Evolutionary conservation across 352 stramenopile genomes (phyloP).

Genomic region (Globisporangium viniferum): DNA sequence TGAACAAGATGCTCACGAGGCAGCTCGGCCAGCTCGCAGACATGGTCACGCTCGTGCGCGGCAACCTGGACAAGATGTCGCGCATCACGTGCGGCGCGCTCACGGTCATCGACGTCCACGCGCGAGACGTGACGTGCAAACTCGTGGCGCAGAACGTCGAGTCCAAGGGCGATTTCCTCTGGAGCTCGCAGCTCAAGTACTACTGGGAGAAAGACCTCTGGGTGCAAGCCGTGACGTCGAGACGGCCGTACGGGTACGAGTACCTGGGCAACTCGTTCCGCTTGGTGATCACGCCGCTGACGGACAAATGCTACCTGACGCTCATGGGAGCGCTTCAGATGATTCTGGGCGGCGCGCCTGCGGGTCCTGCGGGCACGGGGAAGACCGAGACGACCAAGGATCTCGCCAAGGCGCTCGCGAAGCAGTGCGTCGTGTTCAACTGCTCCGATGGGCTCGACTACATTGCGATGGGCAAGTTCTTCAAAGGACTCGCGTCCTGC

Average conservation of each 20-base stretch:
- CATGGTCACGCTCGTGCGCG: slow-evolving; percentile 92
- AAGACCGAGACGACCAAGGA: slow-evolving; percentile 97
- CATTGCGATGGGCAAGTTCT: slow-evolving; percentile 95
- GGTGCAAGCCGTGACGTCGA: slow-evolving; percentile 88
- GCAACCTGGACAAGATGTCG: slow-evolving; percentile 84
- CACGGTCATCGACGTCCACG: slow-evolving; percentile 96
- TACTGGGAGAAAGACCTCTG: slow-evolving; percentile 93
- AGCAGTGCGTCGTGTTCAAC: slow-evolving; percentile 95
- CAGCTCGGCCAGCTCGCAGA: slow-evolving; percentile 89
- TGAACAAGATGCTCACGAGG: slow-evolving; percentile 72
- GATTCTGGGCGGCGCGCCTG: slow-evolving; percentile 92
- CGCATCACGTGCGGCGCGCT: slow-evolving; percentile 89
- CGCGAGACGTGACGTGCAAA: slow-evolving; percentile 92
- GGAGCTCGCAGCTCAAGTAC: slow-evolving; percentile 88
- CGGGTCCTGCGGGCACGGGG: slow-evolving; percentile 90
- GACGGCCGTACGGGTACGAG: slow-evolving; percentile 93
- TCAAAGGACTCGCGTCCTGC: slow-evolving; percentile 92
- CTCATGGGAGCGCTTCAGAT: slow-evolving; percentile 96
- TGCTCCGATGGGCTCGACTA: slow-evolving; percentile 93
- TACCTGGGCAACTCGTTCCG: slow-evolving; percentile 96
- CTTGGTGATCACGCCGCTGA: slow-evolving; percentile 95
- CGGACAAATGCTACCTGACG: slow-evolving; percentile 96
- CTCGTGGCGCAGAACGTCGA: slow-evolving; percentile 88
- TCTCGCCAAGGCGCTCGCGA: slow-evolving; percentile 92
- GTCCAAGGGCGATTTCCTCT: slow-evolving; percentile 86